Evolutionary conservation across 495 filamentous ascomycete species (phyloP).

Genomic region (Choiromyces venosus): DNA sequence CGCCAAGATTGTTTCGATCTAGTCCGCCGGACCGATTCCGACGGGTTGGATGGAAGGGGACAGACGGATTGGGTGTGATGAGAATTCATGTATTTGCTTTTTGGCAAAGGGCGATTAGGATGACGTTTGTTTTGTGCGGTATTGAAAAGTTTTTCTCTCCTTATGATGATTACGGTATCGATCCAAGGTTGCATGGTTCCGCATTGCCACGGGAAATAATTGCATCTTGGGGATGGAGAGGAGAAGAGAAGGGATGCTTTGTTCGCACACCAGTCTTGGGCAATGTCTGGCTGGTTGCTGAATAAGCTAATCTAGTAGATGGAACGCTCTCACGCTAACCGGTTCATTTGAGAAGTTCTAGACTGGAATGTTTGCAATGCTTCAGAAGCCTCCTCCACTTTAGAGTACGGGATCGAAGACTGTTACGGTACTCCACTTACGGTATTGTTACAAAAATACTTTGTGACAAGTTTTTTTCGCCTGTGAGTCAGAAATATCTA

Average conservation of each 20-base stretch:
- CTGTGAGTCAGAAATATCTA: not conserved
- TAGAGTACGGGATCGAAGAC: too few relatives aligned
- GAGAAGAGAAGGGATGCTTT: not conserved
- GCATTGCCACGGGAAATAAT: not conserved
- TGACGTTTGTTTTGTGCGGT: conserved; percentile 3
- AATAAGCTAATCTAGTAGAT: not conserved
- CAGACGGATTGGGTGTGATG: not conserved
- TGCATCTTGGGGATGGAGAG: not conserved
- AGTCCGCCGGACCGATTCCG: not conserved
- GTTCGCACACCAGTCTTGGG: not conserved
- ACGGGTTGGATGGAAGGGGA: not conserved
- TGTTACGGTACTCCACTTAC: too few relatives aligned
- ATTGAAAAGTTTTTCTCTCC: not conserved
- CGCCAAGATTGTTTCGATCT: not conserved
- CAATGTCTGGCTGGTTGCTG: too few relatives aligned
- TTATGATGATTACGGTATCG: not conserved
- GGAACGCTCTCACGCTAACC: not conserved
- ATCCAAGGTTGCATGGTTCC: not conserved
- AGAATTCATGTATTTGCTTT: conserved; percentile 2
- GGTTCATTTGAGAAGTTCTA: not conserved
- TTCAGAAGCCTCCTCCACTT: not conserved
- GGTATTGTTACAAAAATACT: too few relatives aligned
- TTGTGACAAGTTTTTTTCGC: too few relatives aligned
- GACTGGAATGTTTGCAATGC: not conserved
- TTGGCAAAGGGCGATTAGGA: not conserved